Conservation (phyloP, 257 asterid species). For the Fraxinus excelsior region DNA sequence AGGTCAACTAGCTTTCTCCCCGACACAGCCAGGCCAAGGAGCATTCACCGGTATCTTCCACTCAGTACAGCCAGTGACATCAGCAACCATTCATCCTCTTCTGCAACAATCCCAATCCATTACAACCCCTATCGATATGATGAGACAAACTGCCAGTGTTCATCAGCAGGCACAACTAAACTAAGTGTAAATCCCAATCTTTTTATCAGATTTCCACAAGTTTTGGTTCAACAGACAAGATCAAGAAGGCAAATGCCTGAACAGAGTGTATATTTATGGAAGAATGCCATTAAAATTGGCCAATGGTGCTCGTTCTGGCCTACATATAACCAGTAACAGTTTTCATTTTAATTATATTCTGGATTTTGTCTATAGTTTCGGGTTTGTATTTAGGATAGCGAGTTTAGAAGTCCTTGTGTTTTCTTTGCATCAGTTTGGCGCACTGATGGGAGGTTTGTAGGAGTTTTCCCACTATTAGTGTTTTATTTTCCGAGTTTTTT, state of each 20-base stretch:
- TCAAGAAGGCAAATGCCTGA: slow-evolving; percentile 28
- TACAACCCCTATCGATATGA: slow-evolving; percentile 74
- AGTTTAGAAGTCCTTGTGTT: slow-evolving; percentile 16
- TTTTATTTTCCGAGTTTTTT: not conserved
- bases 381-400: too few relatives aligned
- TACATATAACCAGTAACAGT: not conserved
- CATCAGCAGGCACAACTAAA: slow-evolving; percentile 89
- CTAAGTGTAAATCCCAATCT: slow-evolving; percentile 43
- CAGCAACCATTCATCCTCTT: slow-evolving; percentile 69
- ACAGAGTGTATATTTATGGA: slow-evolving; percentile 48
- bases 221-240: slow-evolving; percentile 29
- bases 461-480: slow-evolving; percentile 6
- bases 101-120: slow-evolving; percentile 83
- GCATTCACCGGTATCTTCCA: slow-evolving; percentile 71
- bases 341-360: too few relatives aligned
- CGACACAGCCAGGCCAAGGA: slow-evolving; percentile 80
- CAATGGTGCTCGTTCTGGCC: slow-evolving; percentile 26
- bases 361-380: too few relatives aligned
- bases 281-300: slow-evolving; percentile 40
- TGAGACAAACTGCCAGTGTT: slow-evolving; percentile 56
- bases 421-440: slow-evolving; percentile 27
- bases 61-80: slow-evolving; percentile 73
- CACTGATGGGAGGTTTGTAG: slow-evolving; percentile 33
- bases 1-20: slow-evolving; percentile 78
- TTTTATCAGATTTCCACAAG: slow-evolving; percentile 37